phyloP scores from a whole-genome alignment of 345 rosid genomes.

The Murraya koenigii region DNA sequence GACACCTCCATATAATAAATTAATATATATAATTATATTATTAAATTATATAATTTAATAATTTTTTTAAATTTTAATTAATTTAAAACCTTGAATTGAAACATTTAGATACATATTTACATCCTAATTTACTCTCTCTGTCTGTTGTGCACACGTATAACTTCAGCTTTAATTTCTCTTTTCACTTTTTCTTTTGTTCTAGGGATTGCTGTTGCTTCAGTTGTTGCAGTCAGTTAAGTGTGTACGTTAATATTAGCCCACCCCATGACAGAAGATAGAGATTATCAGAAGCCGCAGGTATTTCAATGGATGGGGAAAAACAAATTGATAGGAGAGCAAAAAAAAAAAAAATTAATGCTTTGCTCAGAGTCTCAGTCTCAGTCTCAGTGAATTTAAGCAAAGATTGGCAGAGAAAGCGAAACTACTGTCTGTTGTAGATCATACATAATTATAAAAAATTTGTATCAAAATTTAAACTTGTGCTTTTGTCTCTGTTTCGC shows the following conservation, averaged over 20 bases:
- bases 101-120: no score
- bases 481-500: no score
- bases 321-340: not conserved
- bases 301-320: not conserved
- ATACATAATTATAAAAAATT: no score
- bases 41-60: no score
- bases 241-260: not conserved
- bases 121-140: not conserved
- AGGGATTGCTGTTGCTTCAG: constrained; percentile 24
- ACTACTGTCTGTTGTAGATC: not conserved
- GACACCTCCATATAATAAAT: not conserved
- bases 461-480: no score
- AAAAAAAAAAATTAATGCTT: not conserved
- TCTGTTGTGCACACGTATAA: not conserved
- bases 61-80: no score
- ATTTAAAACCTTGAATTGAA: no score
- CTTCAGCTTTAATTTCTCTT: not conserved
- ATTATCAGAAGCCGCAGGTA: constrained; percentile 1
- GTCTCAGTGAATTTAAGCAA: constrained; percentile 12
- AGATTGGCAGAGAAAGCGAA: constrained; percentile 17
- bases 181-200: not conserved
- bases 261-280: not conserved
- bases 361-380: constrained; percentile 13
- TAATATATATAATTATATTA: no score
- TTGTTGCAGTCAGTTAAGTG: not conserved